phyloP scores from a whole-genome alignment of 208 protist species.

The Entamoeba nuttalli region DNA sequence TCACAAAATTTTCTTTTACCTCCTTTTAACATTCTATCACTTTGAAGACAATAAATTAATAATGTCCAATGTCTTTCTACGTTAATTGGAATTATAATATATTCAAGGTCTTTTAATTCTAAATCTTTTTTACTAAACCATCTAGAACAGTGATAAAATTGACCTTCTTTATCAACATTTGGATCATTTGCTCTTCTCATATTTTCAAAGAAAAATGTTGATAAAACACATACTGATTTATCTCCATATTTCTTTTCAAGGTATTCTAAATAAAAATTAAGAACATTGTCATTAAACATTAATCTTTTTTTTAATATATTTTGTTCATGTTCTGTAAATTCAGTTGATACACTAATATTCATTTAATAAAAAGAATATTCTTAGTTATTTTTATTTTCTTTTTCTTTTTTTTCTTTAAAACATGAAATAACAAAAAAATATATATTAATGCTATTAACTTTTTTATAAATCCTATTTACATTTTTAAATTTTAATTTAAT shows the following conservation, averaged over 20 bases:
- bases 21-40: background rate
- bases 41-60: background rate
- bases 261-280: background rate
- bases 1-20: background rate
- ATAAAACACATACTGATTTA: background rate
- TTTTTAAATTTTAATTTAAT: no score
- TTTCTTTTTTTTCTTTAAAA: no score
- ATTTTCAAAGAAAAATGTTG: background rate
- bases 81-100: background rate
- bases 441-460: no score
- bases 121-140: background rate
- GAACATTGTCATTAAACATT: background rate
- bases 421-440: no score
- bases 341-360: no score
- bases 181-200: background rate
- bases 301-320: background rate
- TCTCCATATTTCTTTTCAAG: background rate
- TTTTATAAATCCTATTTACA: no score
- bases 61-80: background rate
- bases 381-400: no score
- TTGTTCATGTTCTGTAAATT: no score
- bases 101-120: background rate
- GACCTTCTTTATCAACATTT: background rate
- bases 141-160: background rate
- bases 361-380: no score